Conservation (phyloP, 306 rosid species). For the Pyrus communis region DNA sequence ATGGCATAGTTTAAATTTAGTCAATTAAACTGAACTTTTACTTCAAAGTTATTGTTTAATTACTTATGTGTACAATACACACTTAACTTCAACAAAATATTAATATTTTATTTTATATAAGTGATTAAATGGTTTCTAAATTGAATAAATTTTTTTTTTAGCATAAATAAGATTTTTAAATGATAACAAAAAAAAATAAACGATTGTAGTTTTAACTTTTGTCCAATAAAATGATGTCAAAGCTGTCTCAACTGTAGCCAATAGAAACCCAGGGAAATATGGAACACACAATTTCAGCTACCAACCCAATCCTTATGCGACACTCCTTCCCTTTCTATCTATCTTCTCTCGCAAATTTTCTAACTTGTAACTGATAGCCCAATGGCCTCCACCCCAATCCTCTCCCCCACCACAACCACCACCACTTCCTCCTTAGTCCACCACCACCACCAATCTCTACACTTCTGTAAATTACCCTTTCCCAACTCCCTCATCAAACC, state of each 20-base stretch:
- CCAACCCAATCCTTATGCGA: neutral
- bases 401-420: slow-evolving; percentile 41
- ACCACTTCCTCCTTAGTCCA: slow-evolving; percentile 21
- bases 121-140: too few species aligned
- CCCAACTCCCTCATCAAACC: slow-evolving; percentile 15
- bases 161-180: too few species aligned
- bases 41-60: too few species aligned
- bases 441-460: slow-evolving; percentile 21
- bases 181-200: too few species aligned
- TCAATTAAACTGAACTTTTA: too few species aligned
- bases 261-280: slow-evolving; percentile 3
- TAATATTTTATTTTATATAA: too few species aligned
- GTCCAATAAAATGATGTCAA: too few species aligned
- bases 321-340: neutral
- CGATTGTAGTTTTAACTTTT: too few species aligned
- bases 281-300: neutral
- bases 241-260: slow-evolving; percentile 9
- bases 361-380: slow-evolving; percentile 21
- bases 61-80: too few species aligned
- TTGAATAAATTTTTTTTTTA: too few species aligned
- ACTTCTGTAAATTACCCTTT: slow-evolving; percentile 12
- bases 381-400: slow-evolving; percentile 53
- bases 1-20: too few species aligned
- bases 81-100: too few species aligned
- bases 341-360: neutral